Evolutionary conservation across 2,329 filamentous ascomycete species (phyloP).

Genomic region (Neofusicoccum sp.): DNA sequence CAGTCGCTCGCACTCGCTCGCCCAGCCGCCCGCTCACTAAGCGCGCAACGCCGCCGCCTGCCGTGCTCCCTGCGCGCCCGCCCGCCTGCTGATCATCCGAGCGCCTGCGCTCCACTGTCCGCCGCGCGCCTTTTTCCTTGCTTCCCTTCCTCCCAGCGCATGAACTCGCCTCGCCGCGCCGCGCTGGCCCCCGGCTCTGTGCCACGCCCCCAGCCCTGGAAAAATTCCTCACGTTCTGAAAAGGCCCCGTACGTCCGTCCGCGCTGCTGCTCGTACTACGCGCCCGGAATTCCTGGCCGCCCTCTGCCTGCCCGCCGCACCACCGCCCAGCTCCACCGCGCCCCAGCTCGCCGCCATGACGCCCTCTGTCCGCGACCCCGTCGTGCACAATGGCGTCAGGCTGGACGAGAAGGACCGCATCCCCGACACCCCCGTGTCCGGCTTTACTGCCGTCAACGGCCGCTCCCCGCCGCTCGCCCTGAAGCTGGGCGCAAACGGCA

Average conservation of each 20-base stretch:
- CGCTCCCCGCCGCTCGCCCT: background rate
- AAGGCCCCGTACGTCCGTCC: background rate
- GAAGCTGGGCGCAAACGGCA: background rate
- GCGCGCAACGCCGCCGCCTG: background rate
- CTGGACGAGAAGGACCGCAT: slow-evolving; percentile 7
- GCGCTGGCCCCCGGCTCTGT: background rate
- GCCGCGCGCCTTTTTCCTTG: slow-evolving; percentile 2
- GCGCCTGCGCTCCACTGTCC: background rate
- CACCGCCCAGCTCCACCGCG: background rate
- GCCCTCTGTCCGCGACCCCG: background rate
- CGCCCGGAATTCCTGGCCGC: background rate
- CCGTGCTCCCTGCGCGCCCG: background rate
- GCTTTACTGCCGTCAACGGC: slow-evolving; percentile 18
- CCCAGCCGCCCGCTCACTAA: background rate
- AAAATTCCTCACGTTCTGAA: background rate
- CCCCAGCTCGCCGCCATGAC: background rate
- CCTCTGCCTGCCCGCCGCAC: background rate
- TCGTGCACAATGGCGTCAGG: background rate
- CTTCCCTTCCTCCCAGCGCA: background rate
- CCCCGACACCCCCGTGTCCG: background rate
- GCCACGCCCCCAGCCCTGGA: background rate
- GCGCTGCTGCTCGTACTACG: background rate
- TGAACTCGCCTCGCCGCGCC: background rate
- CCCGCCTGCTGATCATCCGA: background rate
- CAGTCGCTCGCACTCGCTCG: too few relatives aligned